Evolutionary conservation across 2,329 filamentous ascomycete species (phyloP).

Genomic region (Colletotrichum gigasporum): DNA sequence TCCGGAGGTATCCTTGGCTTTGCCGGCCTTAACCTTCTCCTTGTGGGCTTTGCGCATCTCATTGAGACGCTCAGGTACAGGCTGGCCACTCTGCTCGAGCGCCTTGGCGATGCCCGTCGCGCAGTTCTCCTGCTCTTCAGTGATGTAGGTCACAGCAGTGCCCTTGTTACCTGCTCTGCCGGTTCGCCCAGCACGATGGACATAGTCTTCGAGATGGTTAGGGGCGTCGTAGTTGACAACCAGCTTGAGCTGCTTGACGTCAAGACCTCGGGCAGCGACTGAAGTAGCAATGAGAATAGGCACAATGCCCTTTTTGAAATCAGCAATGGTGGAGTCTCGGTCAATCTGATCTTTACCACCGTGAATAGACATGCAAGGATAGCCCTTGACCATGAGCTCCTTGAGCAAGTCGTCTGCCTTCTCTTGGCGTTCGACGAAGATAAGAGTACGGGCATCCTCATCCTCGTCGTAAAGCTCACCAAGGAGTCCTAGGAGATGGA

Average conservation of each 20-base stretch:
- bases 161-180: constrained; percentile 94
- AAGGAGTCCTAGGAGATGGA: constrained; percentile 84
- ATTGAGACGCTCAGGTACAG: constrained; percentile 75
- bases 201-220: constrained; percentile 95
- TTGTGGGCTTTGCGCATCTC: constrained; percentile 78
- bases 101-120: constrained; percentile 90
- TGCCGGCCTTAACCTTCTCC: constrained; percentile 91
- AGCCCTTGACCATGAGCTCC: constrained; percentile 83
- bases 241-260: constrained; percentile 94
- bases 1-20: constrained; percentile 87
- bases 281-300: constrained; percentile 95
- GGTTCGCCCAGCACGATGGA: constrained; percentile 92
- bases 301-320: constrained; percentile 92
- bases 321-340: constrained; percentile 88
- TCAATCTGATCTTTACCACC: constrained; percentile 95
- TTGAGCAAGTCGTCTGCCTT: constrained; percentile 83
- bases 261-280: constrained; percentile 91
- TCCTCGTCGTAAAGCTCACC: constrained; percentile 88
- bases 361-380: constrained; percentile 92
- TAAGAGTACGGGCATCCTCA: constrained; percentile 87
- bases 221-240: constrained; percentile 96
- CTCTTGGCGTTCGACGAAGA: constrained; percentile 94
- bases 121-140: constrained; percentile 90
- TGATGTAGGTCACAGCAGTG: constrained; percentile 93
- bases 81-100: constrained; percentile 88